phyloP scores from a whole-genome alignment of 768 basidiomycete genomes.

The Xanthoconium purpureum region DNA sequence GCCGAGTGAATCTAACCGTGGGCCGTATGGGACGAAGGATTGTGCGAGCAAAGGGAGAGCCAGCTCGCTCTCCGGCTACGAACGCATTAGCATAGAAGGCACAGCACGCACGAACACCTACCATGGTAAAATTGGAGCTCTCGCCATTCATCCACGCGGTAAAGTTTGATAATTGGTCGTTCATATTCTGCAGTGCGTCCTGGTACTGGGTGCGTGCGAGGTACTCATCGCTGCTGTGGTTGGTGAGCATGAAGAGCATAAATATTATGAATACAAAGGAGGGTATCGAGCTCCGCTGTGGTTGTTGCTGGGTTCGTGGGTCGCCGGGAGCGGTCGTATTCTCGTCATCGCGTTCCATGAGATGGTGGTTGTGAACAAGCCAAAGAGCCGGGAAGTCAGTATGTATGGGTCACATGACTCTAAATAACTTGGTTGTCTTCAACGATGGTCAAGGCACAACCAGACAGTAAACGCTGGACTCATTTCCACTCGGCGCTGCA shows the following conservation, averaged over 20 bases:
- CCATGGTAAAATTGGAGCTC: slow-evolving; percentile 61
- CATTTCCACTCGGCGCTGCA: slow-evolving; percentile 52
- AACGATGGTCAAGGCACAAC: slow-evolving; percentile 20
- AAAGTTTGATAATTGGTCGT: slow-evolving; percentile 65
- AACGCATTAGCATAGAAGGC: slow-evolving; percentile 2
- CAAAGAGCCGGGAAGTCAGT: too few relatives aligned
- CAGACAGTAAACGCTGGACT: slow-evolving; percentile 46
- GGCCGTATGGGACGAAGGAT: slow-evolving; percentile 45
- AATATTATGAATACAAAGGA: slow-evolving; percentile 73
- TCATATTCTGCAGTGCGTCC: slow-evolving; percentile 56
- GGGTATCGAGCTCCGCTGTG: slow-evolving; percentile 60
- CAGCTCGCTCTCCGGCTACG: slow-evolving; percentile 47
- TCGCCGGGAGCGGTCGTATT: slow-evolving; percentile 11
- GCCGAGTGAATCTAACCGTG: slow-evolving; percentile 40
- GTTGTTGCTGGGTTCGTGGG: slow-evolving; percentile 27
- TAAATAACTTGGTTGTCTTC: not conserved
- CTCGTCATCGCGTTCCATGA: slow-evolving; percentile 33
- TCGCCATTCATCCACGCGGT: slow-evolving; percentile 74
- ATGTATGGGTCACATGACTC: slow-evolving; percentile 30
- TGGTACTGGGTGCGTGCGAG: slow-evolving; percentile 62
- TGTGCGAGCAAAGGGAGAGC: slow-evolving; percentile 47
- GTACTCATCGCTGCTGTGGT: slow-evolving; percentile 67
- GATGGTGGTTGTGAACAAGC: slow-evolving; percentile 2
- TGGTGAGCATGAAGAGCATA: slow-evolving; percentile 77
- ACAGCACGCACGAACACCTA: slow-evolving; percentile 31